Evolutionary conservation across 805 yeast genomes (phyloP).

Genomic region (Candida awuae): DNA sequence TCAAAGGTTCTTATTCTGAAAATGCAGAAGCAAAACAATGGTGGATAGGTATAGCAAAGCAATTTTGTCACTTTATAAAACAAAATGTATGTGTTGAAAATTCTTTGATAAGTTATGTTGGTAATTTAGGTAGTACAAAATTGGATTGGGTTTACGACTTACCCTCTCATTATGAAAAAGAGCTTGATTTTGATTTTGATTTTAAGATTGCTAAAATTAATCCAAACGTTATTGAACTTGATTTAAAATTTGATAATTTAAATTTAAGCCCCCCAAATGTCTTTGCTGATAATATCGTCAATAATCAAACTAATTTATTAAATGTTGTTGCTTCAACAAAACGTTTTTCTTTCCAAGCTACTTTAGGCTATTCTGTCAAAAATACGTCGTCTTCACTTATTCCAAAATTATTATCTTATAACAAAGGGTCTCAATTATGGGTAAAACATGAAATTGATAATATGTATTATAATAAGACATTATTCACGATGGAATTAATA

Average conservation of each 20-base stretch:
- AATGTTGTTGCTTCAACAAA: conserved; percentile 21
- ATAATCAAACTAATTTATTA: conserved; percentile 23
- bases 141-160: conserved; percentile 1
- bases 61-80: conserved; percentile 27
- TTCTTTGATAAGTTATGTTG: conserved; percentile 29
- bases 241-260: neutral
- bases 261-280: conserved; percentile 27
- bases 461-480: conserved; percentile 26
- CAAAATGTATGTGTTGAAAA: conserved; percentile 26
- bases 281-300: conserved; percentile 31
- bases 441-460: conserved; percentile 30
- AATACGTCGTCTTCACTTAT: conserved; percentile 17
- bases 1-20: conserved; percentile 28
- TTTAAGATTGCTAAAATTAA: conserved; percentile 22
- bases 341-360: conserved; percentile 22
- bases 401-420: conserved; percentile 33
- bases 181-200: conserved; percentile 38
- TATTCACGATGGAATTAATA: conserved; percentile 41
- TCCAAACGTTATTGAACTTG: neutral
- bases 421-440: conserved; percentile 45
- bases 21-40: conserved; percentile 27
- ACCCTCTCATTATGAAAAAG: conserved; percentile 17
- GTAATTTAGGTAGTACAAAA: conserved; percentile 12
- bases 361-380: conserved; percentile 29
- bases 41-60: conserved; percentile 37